Evolutionary conservation across 1,284 basidiomycete genomes (phyloP).

Genomic region (Violaceomyces palustris): DNA sequence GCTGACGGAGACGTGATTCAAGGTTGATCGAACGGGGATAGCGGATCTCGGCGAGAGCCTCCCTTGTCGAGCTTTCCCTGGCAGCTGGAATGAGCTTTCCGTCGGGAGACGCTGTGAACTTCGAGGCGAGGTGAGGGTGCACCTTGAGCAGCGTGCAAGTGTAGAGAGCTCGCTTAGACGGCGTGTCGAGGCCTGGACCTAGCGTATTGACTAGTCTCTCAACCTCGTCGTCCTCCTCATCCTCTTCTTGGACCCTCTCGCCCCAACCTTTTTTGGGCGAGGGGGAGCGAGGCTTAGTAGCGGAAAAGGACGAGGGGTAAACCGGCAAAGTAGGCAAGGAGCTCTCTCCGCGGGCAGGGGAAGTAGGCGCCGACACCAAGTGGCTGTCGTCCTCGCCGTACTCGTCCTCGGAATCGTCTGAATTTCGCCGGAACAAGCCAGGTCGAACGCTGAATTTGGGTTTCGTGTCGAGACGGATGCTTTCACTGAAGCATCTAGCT

Average conservation of each 20-base stretch:
- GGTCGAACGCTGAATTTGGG: conserved; percentile 5
- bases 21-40: conserved; percentile 40
- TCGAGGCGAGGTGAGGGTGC: conserved; percentile 30
- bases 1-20: conserved; percentile 6
- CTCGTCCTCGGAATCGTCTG: conserved; percentile 37
- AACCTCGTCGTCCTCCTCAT: conserved; percentile 3
- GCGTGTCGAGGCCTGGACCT: conserved; percentile 30
- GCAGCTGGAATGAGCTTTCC: conserved; percentile 9
- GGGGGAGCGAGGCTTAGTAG: too few relatives aligned
- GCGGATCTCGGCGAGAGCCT: conserved; percentile 12
- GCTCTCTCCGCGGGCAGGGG: too few relatives aligned
- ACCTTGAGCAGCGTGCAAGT: conserved; percentile 44
- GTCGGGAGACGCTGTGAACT: conserved; percentile 7
- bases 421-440: conserved; percentile 13
- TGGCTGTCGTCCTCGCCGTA: conserved; percentile 32
- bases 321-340: too few relatives aligned
- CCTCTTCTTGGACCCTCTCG: too few relatives aligned
- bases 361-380: too few relatives aligned
- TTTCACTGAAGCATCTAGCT: background rate
- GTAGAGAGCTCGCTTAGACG: conserved; percentile 39
- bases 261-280: too few relatives aligned
- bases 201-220: background rate
- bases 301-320: too few relatives aligned
- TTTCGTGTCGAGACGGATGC: background rate
- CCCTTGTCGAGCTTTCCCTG: background rate